Percentiles rank a stretch among this genome's conserved stretches.
These are phyloP conservation scores for Penstemon barbatus DNA, from an alignment of 257 asterid genomes.

Conservation along the genomic window DNA sequence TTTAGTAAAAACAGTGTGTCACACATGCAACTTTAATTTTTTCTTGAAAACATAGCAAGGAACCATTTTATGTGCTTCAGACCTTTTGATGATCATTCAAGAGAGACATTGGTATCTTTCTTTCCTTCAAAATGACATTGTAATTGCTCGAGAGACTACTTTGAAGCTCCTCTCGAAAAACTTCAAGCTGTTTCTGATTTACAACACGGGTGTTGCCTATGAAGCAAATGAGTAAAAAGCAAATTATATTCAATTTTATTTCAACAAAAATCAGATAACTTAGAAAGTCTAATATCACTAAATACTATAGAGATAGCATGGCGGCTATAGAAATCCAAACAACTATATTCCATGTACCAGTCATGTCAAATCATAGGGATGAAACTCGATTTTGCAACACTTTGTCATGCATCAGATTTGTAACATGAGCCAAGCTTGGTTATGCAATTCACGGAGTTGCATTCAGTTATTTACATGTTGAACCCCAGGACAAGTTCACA, in stretches of 20 bases:
- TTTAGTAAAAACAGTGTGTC: constrained; percentile 3
- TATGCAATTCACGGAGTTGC: background rate
- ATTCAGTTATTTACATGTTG: background rate
- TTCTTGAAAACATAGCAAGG: constrained; percentile 1
- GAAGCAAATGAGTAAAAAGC: constrained; percentile 16
- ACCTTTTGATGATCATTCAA: constrained; percentile 91
- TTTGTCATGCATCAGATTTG: background rate
- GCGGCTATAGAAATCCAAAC: background rate
- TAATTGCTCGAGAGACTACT: constrained; percentile 79
- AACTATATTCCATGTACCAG: background rate
- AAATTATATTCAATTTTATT: background rate
- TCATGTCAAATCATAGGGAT: background rate
- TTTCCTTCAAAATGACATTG: constrained; percentile 80
- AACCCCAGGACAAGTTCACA: background rate
- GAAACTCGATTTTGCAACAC: background rate
- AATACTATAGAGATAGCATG: background rate
- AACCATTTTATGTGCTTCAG: constrained; percentile 23
- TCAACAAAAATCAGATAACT: background rate
- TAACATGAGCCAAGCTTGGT: background rate
- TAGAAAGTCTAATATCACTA: background rate
- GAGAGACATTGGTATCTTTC: constrained; percentile 88
- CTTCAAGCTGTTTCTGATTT: constrained; percentile 80
- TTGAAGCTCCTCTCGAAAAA: constrained; percentile 79
- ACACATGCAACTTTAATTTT: background rate
- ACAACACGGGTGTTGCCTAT: constrained; percentile 85